Conservation (phyloP, 73 alveolate species). For the Breviolum minutum region DNA sequence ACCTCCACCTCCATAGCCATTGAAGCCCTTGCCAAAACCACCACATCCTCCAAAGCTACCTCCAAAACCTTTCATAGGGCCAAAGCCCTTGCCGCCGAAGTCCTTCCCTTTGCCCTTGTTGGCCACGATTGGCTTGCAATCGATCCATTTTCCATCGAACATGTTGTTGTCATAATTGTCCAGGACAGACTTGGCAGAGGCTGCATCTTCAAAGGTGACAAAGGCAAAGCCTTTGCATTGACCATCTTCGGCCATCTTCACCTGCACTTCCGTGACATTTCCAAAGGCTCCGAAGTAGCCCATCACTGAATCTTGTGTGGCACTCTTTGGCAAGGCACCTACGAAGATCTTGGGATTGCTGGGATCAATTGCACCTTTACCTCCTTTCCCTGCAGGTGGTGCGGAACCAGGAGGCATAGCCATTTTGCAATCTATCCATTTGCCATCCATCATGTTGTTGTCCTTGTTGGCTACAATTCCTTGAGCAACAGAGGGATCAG, state of each 20-base stretch:
- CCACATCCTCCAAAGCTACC: not conserved
- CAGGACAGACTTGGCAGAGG: slow-evolving; percentile 53
- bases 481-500: slow-evolving; percentile 30
- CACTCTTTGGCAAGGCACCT: slow-evolving; percentile 67
- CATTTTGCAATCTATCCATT: slow-evolving; percentile 80
- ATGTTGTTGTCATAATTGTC: slow-evolving; percentile 68
- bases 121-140: slow-evolving; percentile 81
- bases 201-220: slow-evolving; percentile 71
- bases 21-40: slow-evolving; percentile 9
- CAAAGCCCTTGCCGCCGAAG: not conserved
- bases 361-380: slow-evolving; percentile 52
- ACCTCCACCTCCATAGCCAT: slow-evolving; percentile 12
- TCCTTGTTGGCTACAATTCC: slow-evolving; percentile 44
- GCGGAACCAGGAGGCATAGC: slow-evolving; percentile 75
- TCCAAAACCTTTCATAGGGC: not conserved
- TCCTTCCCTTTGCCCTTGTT: slow-evolving; percentile 36
- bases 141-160: slow-evolving; percentile 80
- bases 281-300: slow-evolving; percentile 27
- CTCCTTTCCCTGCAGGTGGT: slow-evolving; percentile 34
- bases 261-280: slow-evolving; percentile 14
- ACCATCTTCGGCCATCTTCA: slow-evolving; percentile 84
- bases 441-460: slow-evolving; percentile 72
- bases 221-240: slow-evolving; percentile 87
- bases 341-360: slow-evolving; percentile 67
- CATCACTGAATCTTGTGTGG: slow-evolving; percentile 48